Conservation (phyloP, 805 yeast genomes). For the Teunomyces kruisii region DNA sequence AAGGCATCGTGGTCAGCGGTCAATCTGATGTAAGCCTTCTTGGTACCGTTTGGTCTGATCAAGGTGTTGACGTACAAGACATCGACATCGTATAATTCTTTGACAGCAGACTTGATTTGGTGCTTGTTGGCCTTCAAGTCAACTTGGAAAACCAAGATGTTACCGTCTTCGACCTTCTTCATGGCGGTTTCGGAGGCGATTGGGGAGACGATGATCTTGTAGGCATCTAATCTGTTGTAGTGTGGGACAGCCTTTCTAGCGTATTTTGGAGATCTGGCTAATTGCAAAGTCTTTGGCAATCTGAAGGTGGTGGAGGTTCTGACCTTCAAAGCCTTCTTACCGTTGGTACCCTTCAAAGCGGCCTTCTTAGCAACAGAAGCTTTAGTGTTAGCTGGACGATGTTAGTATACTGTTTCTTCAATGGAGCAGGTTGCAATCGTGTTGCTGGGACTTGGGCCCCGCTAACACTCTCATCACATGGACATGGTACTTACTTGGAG, state of each 20-base stretch:
- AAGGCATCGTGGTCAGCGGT: conserved; percentile 99
- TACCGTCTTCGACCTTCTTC: conserved; percentile 99
- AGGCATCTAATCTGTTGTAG: conserved; percentile 93
- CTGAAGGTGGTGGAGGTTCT: conserved; percentile 95
- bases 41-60: conserved; percentile 98
- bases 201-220: conserved; percentile 92
- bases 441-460: not conserved
- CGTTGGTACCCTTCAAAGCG: conserved; percentile 95
- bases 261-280: conserved; percentile 93
- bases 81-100: conserved; percentile 97
- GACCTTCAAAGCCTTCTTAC: conserved; percentile 86
- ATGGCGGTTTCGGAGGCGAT: conserved; percentile 98
- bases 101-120: conserved; percentile 97
- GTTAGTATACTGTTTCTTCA: conserved; percentile 22
- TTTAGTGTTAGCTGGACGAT: conserved; percentile 55
- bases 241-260: conserved; percentile 96
- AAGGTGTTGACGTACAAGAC: conserved; percentile 93
- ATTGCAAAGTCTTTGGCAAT: conserved; percentile 94
- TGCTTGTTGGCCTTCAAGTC: conserved; percentile 95
- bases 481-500: conserved; percentile 20
- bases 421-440: not conserved
- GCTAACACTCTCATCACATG: not conserved
- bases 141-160: conserved; percentile 98
- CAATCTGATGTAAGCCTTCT: conserved; percentile 99
- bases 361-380: conserved; percentile 99